Conservation (phyloP, 2,329 filamentous ascomycete species). For the Dothistroma pini region DNA sequence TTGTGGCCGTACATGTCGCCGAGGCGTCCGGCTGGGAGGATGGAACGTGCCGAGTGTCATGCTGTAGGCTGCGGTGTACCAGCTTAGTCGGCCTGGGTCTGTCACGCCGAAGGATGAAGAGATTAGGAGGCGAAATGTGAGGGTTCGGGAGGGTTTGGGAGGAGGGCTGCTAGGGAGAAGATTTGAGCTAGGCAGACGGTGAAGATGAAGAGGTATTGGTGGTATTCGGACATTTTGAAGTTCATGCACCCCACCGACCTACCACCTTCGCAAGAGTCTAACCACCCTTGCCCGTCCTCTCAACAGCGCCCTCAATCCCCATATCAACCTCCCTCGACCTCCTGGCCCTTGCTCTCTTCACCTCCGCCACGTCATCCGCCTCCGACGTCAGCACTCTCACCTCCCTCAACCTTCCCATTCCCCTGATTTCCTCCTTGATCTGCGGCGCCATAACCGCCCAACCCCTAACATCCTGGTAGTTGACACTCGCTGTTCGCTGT, state of each 20-base stretch:
- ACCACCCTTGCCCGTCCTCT: background rate
- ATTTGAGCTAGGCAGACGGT: constrained; percentile 21
- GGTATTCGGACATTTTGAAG: background rate
- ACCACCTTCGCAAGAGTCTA: background rate
- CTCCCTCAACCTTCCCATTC: background rate
- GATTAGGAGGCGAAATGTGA: constrained; percentile 39
- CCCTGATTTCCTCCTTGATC: background rate
- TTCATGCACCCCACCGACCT: background rate
- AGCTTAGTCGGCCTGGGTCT: constrained; percentile 42
- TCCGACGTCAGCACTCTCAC: background rate
- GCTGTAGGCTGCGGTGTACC: constrained; percentile 42
- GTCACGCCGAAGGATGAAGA: constrained; percentile 39
- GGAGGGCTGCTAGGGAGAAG: no score
- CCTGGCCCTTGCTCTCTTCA: background rate
- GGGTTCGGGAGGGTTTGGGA: constrained; percentile 14
- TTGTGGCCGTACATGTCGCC: constrained; percentile 44
- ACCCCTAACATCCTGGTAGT: background rate
- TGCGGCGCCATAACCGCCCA: background rate
- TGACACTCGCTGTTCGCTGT: background rate
- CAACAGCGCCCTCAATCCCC: background rate
- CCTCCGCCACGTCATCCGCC: background rate
- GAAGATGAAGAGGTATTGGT: constrained; percentile 28
- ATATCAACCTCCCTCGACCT: background rate
- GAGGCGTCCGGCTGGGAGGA: constrained; percentile 41
- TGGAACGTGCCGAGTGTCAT: constrained; percentile 43